A percentile compares a stretch with the other conserved stretches of the same genome.
Evolutionary conservation across 768 basidiomycete species (phyloP).

Genomic region (Russula griseocarnosa): DNA sequence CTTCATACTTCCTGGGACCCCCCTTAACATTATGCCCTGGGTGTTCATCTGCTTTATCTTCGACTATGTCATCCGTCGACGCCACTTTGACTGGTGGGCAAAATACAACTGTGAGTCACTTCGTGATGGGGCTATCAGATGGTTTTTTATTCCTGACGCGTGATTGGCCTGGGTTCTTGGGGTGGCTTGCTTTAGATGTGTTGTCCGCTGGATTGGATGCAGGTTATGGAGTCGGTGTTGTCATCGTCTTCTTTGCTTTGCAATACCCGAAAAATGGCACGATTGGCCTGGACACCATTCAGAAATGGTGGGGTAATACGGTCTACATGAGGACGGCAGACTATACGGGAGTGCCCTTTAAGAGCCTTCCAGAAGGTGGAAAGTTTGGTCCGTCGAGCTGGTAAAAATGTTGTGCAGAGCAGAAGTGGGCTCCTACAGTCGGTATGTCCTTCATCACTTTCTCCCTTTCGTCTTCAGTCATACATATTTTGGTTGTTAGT

Average conservation of each 20-base stretch:
- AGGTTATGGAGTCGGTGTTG: slow-evolving; percentile 53
- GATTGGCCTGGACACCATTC: slow-evolving; percentile 47
- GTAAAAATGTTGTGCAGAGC: background rate
- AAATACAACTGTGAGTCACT: slow-evolving; percentile 37
- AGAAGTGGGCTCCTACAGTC: no score
- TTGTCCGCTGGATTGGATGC: slow-evolving; percentile 68
- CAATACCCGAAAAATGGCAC: no score
- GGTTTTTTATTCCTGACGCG: slow-evolving; percentile 30
- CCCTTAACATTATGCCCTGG: slow-evolving; percentile 36
- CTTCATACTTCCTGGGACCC: no score
- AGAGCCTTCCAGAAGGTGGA: slow-evolving; percentile 4
- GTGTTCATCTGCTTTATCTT: slow-evolving; percentile 38
- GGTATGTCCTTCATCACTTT: no score
- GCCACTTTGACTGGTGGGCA: slow-evolving; percentile 40
- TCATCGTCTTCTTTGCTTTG: slow-evolving; percentile 48
- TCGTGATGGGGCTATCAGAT: background rate
- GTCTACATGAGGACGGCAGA: slow-evolving; percentile 36
- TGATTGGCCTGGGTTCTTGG: no score
- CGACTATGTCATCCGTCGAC: slow-evolving; percentile 39
- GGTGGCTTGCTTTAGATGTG: slow-evolving; percentile 41
- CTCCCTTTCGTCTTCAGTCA: no score
- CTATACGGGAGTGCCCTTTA: slow-evolving; percentile 22
- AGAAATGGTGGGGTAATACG: slow-evolving; percentile 71
- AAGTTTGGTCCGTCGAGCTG: slow-evolving; percentile 27
- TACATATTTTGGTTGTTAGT: no score